These are phyloP conservation scores for Alternaria rosae DNA, from an alignment of 2,329 filamentous ascomycete genomes.

Conservation along the genomic window DNA sequence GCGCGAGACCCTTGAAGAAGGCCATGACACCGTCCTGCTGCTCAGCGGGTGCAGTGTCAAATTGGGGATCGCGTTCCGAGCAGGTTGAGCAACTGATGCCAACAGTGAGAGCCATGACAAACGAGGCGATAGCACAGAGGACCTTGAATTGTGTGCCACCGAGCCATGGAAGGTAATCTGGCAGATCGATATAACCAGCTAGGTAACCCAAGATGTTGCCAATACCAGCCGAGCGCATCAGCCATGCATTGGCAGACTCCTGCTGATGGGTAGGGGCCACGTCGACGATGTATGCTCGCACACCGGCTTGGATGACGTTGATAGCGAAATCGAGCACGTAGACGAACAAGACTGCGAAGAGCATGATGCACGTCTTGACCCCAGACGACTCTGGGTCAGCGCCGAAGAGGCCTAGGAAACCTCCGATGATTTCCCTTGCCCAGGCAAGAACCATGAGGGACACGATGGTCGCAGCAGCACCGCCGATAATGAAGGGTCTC, in stretches of 20 bases:
- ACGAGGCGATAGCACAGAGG: constrained; percentile 82
- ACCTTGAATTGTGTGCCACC: constrained; percentile 93
- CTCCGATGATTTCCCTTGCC: constrained; percentile 65
- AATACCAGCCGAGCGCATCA: constrained; percentile 81
- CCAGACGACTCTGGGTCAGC: constrained; percentile 69
- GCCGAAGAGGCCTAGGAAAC: constrained; percentile 74
- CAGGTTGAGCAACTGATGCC: constrained; percentile 73
- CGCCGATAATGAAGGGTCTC: constrained; percentile 61
- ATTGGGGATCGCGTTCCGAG: constrained; percentile 79
- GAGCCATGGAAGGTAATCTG: constrained; percentile 76
- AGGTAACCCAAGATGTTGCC: constrained; percentile 93
- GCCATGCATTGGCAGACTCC: constrained; percentile 93
- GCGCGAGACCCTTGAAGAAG: constrained; percentile 82
- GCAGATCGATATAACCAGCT: constrained; percentile 83
- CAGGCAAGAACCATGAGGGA: constrained; percentile 60
- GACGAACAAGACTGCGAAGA: constrained; percentile 83
- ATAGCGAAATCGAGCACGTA: constrained; percentile 94
- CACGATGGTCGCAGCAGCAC: constrained; percentile 57
- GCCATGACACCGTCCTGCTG: constrained; percentile 70
- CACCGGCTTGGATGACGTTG: constrained; percentile 92
- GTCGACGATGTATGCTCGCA: constrained; percentile 92
- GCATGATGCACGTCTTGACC: constrained; percentile 72
- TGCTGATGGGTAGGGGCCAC: constrained; percentile 92
- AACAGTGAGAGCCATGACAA: constrained; percentile 75
- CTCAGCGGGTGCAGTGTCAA: constrained; percentile 66